These are phyloP conservation scores for Candida nanaspora DNA, from an alignment of 805 yeast species.

Conservation along the genomic window DNA sequence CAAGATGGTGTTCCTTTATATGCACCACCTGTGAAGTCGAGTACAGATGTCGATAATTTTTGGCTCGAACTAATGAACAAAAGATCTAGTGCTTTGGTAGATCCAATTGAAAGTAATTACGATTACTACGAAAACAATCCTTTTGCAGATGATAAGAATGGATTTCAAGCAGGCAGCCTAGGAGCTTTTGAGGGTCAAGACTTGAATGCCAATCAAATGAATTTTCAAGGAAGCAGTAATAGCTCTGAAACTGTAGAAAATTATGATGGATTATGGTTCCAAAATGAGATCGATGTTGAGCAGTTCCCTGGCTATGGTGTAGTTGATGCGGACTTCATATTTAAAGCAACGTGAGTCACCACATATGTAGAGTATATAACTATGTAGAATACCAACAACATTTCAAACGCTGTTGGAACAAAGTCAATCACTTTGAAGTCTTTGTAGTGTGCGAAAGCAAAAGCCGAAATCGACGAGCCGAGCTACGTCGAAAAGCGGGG, in stretches of 20 bases:
- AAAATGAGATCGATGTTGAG: conserved; percentile 11
- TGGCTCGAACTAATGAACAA: conserved; percentile 15
- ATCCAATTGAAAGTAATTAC: too few relatives aligned
- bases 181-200: too few relatives aligned
- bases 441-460: too few relatives aligned
- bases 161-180: too few relatives aligned
- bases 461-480: too few relatives aligned
- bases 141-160: too few relatives aligned
- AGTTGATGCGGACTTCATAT: not conserved
- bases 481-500: too few relatives aligned
- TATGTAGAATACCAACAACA: too few relatives aligned
- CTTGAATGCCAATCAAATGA: too few relatives aligned
- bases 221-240: not conserved
- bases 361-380: too few relatives aligned
- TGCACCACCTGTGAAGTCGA: conserved; percentile 4
- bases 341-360: not conserved
- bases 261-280: not conserved
- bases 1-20: not conserved
- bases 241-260: not conserved
- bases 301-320: conserved; percentile 2
- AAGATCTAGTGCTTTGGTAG: not conserved
- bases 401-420: too few relatives aligned
- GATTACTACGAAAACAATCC: not conserved
- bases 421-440: too few relatives aligned
- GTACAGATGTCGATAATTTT: conserved; percentile 15